Evolutionary conservation across 2,329 filamentous ascomycete genomes (phyloP), one percentile per base, ranked within the genome.

Genomic region (Colletotrichum sp.): DNA sequence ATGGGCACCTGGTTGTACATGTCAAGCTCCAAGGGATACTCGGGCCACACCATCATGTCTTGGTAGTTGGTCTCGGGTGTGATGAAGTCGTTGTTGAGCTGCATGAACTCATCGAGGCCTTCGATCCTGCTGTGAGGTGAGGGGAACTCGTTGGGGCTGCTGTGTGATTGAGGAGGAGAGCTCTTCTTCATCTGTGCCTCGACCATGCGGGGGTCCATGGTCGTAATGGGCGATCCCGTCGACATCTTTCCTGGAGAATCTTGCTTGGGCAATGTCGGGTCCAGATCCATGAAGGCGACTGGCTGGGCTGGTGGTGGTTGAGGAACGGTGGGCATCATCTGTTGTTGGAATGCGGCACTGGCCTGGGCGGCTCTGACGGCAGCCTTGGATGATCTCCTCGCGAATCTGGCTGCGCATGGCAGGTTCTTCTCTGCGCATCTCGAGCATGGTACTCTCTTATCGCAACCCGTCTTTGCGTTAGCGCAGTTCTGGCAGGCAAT

Each of bases 361-460:
- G 84, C 84, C 70, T 88, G 87, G 6, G 87, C 85, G 3, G 84
- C 85, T 21, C 88, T 83, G 15, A 85, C 79, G 3, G 86, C 87
- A 5, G 84, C 85, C 78, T 90, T 90, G 32, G 87, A 87, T 3
- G 88, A 88, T 36, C 89, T 83, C 28, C 89, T 84, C 3, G 89
- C 88, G 80, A 87, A 90, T 16, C 89, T 84, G 3, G 87, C 86
- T 6, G 85, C 85, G 73, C 84, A 86, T 60, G 78, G 70, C 24
- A 82, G 77, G 34, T 81, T 82, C 76, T 83, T 86, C 77, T 84
- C 83, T 58, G 79, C 79, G 70, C 84, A 86, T 30, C 84, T 80
- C 28, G 83, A 83, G 76, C 84, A 86, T 3, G 84, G 84, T 13
- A 80, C 79, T 34, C 81, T 82, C 77, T 84, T 85, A 75, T 86